Evolutionary conservation across 495 filamentous ascomycete genomes (phyloP), one percentile per base, ranked within the genome.

Genomic region (Aspergillus taichungensis): DNA sequence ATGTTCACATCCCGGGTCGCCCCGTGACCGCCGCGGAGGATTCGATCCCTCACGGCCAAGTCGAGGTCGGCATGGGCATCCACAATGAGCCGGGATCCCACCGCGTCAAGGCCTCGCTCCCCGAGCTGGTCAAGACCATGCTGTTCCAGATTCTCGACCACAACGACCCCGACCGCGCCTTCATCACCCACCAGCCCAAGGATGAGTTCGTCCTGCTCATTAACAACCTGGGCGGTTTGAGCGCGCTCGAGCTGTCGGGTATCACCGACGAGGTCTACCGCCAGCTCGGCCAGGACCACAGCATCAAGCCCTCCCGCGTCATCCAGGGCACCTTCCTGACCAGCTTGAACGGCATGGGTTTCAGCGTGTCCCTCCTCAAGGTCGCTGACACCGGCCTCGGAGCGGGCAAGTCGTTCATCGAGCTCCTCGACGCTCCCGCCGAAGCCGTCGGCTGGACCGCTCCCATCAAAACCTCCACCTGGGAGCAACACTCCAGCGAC

Each of bases 21-120:
- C 18, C 18, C 18, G 18, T 24, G 54, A 74, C 62, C 2, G 51
- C 63, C 8, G 55, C 66, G 13, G 65, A 75, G n/a, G 84, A 80
- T 35, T 65, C 66, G 5, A 65, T 94, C 46, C 70, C 67, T 29
- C 59, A 71, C 0, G 82, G 79, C 34, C 84, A 97, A 68, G 81
- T 94, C 13, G 92, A 98, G 69, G 74, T 98, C 53, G 92, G 92
- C 6, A 98, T 97, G 92, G 92, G 92, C 8, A 96, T 97, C 61
- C 92, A 98, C 63, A 98, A 98, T 59, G 92, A 98, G 65, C 78
- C 86, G 1, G 92, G 92, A 1, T 90, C 80, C 10, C 85, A 82
- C 55, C 75, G 84, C 37, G 61, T 72, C 37, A 84, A 80, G 48
- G 72, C 81, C 5, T 73, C 79, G 49, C 68, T 97, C 13, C 73